Percentiles rank a stretch among this genome's conserved stretches.
phyloP scores from a whole-genome alignment of 2,329 filamentous ascomycete genomes.

The Trichoderma arundinaceum region DNA sequence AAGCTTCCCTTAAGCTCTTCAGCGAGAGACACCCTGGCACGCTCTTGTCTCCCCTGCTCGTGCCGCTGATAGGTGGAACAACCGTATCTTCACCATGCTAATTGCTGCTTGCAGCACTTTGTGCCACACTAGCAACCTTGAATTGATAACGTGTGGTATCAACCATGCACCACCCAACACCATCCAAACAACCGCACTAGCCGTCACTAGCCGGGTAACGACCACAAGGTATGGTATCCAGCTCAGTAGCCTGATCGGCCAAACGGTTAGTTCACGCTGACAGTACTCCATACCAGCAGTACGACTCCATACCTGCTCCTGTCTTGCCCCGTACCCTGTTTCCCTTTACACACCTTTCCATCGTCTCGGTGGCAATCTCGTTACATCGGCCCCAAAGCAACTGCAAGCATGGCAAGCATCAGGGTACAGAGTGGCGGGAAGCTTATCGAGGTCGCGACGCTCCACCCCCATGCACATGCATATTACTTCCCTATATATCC shows the following conservation, averaged over 20 bases:
- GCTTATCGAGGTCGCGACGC: background rate
- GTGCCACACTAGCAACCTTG: conserved; percentile 12
- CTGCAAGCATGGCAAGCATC: background rate
- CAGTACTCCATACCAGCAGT: background rate
- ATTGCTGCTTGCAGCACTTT: conserved; percentile 6
- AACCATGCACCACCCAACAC: background rate
- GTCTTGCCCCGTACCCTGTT: background rate
- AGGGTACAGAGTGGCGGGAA: background rate
- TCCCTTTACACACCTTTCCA: background rate
- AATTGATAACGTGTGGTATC: background rate
- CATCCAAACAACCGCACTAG: background rate
- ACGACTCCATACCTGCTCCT: background rate
- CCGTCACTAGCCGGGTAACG: background rate
- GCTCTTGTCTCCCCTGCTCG: background rate
- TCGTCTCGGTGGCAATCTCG: background rate
- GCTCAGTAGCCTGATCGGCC: background rate
- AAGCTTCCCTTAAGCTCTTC: conserved; percentile 16
- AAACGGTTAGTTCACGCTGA: background rate
- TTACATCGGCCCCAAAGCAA: conserved; percentile 22
- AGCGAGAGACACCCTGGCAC: background rate
- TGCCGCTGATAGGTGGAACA: conserved; percentile 26
- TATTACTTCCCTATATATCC: conserved; percentile 1
- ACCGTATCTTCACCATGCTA: background rate
- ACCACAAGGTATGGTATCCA: background rate
- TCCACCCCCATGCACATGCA: background rate